These are phyloP conservation scores for Trametes villosa DNA, from an alignment of 768 basidiomycete genomes.

Conservation along the genomic window DNA sequence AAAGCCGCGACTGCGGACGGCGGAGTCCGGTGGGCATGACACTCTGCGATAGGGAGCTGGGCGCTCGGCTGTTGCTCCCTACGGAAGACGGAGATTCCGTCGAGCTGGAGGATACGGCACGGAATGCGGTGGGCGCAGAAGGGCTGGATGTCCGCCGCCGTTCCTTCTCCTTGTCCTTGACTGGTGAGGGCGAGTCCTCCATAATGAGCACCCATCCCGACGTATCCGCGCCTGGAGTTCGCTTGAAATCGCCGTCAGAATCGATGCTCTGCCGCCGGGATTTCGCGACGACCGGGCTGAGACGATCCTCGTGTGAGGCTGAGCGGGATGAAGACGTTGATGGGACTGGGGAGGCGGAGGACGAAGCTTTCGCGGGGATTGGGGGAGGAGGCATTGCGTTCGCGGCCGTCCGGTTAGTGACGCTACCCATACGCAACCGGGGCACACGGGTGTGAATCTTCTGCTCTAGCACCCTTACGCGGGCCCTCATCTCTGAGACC, in stretches of 20 bases:
- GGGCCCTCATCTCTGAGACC: constrained; percentile 90
- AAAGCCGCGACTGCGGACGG: constrained; percentile 76
- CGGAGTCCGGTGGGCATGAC: constrained; percentile 51
- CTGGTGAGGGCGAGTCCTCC: constrained; percentile 81
- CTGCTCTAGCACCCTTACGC: constrained; percentile 81
- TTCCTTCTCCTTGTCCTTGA: constrained; percentile 58
- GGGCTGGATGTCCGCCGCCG: constrained; percentile 64
- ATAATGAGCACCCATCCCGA: constrained; percentile 90
- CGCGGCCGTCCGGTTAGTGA: constrained; percentile 55
- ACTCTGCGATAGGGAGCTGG: constrained; percentile 45
- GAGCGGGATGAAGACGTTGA: constrained; percentile 27
- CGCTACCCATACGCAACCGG: constrained; percentile 80
- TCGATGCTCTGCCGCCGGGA: constrained; percentile 30
- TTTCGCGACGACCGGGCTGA: constrained; percentile 20
- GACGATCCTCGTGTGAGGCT: constrained; percentile 36
- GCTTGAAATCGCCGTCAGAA: constrained; percentile 41
- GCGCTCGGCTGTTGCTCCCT: constrained; percentile 43
- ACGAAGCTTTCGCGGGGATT: constrained; percentile 20
- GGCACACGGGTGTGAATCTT: constrained; percentile 89
- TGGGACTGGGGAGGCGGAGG: constrained; percentile 25
- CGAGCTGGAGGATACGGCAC: constrained; percentile 50
- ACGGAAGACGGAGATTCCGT: constrained; percentile 43
- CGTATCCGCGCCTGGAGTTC: constrained; percentile 58
- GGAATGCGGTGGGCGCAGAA: constrained; percentile 56
- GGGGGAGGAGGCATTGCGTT: constrained; percentile 38